These are phyloP conservation scores for Sugiyamaella japonica DNA, from an alignment of 1,139 yeast species.

Conservation along the genomic window DNA sequence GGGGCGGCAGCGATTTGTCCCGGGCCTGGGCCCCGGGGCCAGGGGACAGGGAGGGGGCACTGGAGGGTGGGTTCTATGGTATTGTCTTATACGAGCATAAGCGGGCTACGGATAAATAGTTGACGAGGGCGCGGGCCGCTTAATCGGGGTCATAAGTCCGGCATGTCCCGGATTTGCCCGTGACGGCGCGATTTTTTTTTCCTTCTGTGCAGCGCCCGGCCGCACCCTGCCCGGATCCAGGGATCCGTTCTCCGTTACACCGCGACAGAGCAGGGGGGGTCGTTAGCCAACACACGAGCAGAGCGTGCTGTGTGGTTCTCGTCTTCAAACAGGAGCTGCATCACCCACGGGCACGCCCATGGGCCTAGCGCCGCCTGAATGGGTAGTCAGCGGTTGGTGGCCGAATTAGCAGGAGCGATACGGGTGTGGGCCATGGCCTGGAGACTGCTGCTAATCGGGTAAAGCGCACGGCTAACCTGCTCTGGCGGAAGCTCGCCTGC, in stretches of 20 bases:
- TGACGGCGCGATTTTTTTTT: background rate
- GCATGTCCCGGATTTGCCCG: slow-evolving; percentile 1
- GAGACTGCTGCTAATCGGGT: background rate
- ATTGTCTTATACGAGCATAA: background rate
- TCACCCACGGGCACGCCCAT: too few species aligned
- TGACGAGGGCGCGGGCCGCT: background rate
- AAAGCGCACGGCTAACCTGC: background rate
- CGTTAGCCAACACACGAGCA: too few species aligned
- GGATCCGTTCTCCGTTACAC: too few species aligned
- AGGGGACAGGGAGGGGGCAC: background rate
- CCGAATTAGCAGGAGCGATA: too few species aligned
- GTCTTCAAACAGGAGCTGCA: too few species aligned
- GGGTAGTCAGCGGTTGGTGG: too few species aligned
- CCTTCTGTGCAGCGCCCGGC: background rate
- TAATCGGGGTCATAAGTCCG: slow-evolving; percentile 1
- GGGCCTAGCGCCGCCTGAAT: too few species aligned
- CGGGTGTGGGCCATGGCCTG: too few species aligned
- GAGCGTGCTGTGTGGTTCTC: too few species aligned
- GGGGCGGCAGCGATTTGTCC: too few species aligned
- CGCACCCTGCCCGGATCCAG: background rate
- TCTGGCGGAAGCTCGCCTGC: too few species aligned
- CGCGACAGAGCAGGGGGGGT: background rate
- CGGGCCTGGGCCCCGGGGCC: too few species aligned
- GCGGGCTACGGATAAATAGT: background rate
- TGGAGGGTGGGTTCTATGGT: background rate